A percentile compares a stretch with the other conserved stretches of the same genome.
Conservation (phyloP, 257 asterid species). For the Prunella vulgaris region DNA sequence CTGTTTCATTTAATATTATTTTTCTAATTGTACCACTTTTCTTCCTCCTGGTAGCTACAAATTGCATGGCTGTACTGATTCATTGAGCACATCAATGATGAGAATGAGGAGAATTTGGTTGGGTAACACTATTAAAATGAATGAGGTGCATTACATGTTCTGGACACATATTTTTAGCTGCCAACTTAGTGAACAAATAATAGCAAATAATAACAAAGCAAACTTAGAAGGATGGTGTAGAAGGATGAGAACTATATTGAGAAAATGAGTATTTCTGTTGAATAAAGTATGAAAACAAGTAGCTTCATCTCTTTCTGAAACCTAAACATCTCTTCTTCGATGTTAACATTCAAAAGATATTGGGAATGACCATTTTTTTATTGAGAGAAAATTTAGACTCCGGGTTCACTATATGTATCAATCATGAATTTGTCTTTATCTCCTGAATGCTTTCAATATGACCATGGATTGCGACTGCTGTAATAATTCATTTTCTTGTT, state of each 20-base stretch:
- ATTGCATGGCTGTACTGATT: neutral
- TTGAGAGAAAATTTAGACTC: neutral
- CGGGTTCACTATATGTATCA: neutral
- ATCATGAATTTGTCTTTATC: neutral
- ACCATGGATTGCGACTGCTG: neutral
- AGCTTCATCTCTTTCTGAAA: neutral
- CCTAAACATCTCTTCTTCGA: neutral
- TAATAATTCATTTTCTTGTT: neutral
- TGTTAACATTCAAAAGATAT: conserved; percentile 1
- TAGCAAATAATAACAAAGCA: neutral
- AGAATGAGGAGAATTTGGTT: conserved; percentile 7
- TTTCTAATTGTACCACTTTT: neutral
- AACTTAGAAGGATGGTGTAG: too few relatives aligned
- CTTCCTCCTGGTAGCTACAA: neutral
- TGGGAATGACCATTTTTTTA: neutral
- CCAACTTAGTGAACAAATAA: neutral
- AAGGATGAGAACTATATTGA: neutral
- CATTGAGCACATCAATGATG: neutral
- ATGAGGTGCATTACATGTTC: too few relatives aligned
- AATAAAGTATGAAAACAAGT: neutral
- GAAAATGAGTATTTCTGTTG: neutral
- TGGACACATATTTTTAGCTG: neutral
- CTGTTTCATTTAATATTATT: conserved; percentile 1
- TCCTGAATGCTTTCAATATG: conserved; percentile 6
- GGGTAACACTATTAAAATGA: neutral